Base-by-base conservation (phyloP, 768 basidiomycete genomes). In the Phlegmacium glaucopus region DNA sequence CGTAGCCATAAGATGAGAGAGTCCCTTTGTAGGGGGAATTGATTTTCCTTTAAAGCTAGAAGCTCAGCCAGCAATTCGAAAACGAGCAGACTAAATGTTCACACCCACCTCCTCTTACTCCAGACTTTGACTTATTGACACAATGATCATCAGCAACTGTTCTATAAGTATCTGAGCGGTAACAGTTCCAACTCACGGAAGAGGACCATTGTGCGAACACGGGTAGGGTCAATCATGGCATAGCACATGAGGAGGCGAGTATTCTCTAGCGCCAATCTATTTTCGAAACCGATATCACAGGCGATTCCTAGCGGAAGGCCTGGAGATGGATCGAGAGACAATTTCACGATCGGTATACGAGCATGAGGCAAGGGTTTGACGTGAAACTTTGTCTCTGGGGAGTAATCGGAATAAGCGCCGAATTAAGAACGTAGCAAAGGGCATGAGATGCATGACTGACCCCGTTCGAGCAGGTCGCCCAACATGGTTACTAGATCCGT, bases 231-330 rank as follows among this genome's bases (percentile, higher is more conserved):
- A 61, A 97, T 82, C 77, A 92, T 92, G 55, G 95, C 94, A 68
- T 99, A 99, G 63, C 92, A 97, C 81, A 94, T 87, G 48, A 99
- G 76, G 50, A 99, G 70, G 47, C 95, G 80, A 28, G 95, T 99
- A 66, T 99, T 99, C 72, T 99, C 95, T 47, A 99, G 75, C 22
- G 95, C 95, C 45, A 99, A 76, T 60, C 94, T 80, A 69, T 98
- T 98, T 74, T 96, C 95, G 58, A 98, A 98, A 13, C 95, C 95
- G 54, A 99, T 99, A 65, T 99, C 95, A 63, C 95, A 97, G 6
- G 94, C 90, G 57, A 99, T 95, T 47, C 94, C 94, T 42, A 82
- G 77, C 8, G 87, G 86, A 11, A 92, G 72, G 4, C 85, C 82
- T 9, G 83, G 84, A 3, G 90, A 89, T 13, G 91, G 90, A 63